These are phyloP conservation scores for Trichoderma citrinoviride DNA, from an alignment of 2,329 filamentous ascomycete genomes.

Conservation along the genomic window DNA sequence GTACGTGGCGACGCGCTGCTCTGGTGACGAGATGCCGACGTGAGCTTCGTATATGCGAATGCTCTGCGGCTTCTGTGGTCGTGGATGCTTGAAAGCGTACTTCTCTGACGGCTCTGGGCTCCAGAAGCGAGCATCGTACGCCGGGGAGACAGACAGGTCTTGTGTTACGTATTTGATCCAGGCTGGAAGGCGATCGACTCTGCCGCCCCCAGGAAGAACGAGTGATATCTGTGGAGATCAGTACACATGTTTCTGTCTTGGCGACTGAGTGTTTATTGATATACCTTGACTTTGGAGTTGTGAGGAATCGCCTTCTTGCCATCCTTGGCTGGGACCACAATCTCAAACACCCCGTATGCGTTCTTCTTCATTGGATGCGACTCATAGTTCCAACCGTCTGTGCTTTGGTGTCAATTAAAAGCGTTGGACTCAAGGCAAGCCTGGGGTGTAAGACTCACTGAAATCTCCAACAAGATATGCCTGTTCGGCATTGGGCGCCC, in stretches of 20 bases:
- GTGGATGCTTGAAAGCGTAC: constrained; percentile 80
- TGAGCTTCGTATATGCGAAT: constrained; percentile 98
- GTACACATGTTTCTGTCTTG: not conserved
- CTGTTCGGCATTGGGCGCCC: constrained; percentile 85
- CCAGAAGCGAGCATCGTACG: constrained; percentile 96
- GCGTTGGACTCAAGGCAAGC: not conserved
- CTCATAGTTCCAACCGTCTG: constrained; percentile 81
- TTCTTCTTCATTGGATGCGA: constrained; percentile 87
- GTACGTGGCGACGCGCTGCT: constrained; percentile 85
- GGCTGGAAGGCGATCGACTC: constrained; percentile 83
- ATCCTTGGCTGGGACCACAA: constrained; percentile 68
- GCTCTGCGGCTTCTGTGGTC: constrained; percentile 79
- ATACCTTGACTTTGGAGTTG: constrained; percentile 93
- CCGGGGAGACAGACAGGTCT: constrained; percentile 81
- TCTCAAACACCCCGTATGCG: constrained; percentile 81
- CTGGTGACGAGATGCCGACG: constrained; percentile 92
- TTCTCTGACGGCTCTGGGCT: constrained; percentile 75
- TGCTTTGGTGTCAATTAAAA: constrained; percentile 32
- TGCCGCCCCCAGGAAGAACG: constrained; percentile 72
- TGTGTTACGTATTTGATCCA: constrained; percentile 99
- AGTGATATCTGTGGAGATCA: constrained; percentile 67
- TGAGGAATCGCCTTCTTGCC: constrained; percentile 80
- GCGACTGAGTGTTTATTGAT: not conserved
- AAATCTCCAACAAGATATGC: constrained; percentile 93
- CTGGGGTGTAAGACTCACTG: constrained; percentile 56